Conservation (phyloP, 805 yeast species). For the Blastobotrys attinorum region DNA sequence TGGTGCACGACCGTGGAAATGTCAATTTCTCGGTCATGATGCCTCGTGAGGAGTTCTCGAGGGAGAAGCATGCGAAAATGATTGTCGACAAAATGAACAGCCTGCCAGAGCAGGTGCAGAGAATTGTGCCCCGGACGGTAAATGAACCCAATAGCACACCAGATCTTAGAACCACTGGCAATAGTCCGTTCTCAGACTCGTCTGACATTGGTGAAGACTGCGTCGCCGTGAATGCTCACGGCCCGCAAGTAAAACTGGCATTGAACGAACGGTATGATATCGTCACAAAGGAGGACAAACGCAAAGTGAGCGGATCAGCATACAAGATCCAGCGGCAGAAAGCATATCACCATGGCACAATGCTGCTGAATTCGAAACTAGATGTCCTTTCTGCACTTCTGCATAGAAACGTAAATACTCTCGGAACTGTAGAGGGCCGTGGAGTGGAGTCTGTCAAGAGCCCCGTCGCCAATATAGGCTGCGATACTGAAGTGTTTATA, state of each 20-base stretch:
- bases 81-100: constrained; percentile 36
- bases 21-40: constrained; percentile 79
- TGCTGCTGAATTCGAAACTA: constrained; percentile 66
- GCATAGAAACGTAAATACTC: constrained; percentile 35
- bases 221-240: constrained; percentile 4
- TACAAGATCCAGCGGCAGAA: constrained; percentile 74
- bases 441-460: constrained; percentile 75
- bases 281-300: constrained; percentile 31
- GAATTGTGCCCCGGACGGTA: not conserved
- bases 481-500: constrained; percentile 41
- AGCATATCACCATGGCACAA: constrained; percentile 93
- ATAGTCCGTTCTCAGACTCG: constrained; percentile 4
- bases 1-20: constrained; percentile 88
- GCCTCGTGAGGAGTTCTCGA: constrained; percentile 53
- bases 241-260: constrained; percentile 26
- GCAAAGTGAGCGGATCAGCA: constrained; percentile 88
- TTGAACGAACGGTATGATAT: constrained; percentile 81
- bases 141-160: not conserved
- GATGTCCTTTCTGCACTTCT: constrained; percentile 53
- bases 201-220: not conserved
- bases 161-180: too few species aligned
- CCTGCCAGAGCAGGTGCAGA: constrained; percentile 11
- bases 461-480: constrained; percentile 59
- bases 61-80: constrained; percentile 42
- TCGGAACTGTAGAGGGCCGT: constrained; percentile 37